A percentile compares a stretch with the other conserved stretches of the same genome.
Conservation (phyloP, 2,329 filamentous ascomycete genomes). For the Chaetomiaceae sp. region DNA sequence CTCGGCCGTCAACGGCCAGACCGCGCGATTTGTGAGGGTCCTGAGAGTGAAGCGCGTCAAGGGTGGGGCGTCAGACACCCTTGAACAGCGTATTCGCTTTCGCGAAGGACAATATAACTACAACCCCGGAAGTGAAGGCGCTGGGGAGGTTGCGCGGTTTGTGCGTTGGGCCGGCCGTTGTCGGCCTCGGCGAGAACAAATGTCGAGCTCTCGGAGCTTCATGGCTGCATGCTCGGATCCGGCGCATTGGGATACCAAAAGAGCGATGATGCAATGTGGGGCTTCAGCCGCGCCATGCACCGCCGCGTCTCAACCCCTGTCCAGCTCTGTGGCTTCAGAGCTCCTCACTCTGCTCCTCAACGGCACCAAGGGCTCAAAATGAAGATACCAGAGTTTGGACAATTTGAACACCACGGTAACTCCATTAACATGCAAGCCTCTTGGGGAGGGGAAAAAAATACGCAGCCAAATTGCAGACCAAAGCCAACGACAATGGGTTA, state of each 20-base stretch:
- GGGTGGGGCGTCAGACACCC: not conserved
- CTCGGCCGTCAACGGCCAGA: not conserved
- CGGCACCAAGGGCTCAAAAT: no score
- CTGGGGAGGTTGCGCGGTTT: not conserved
- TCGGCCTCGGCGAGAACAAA: conserved; percentile 5
- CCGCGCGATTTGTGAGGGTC: conserved; percentile 12
- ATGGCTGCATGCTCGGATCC: not conserved
- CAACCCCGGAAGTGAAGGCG: no score
- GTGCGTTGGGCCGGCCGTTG: not conserved
- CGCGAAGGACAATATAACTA: no score
- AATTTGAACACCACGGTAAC: no score
- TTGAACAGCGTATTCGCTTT: not conserved
- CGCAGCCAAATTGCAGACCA: no score
- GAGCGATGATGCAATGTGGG: conserved; percentile 23
- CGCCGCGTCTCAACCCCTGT: not conserved
- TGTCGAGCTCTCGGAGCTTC: conserved; percentile 8
- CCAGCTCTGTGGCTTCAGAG: not conserved
- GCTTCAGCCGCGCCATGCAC: no score
- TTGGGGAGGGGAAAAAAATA: no score
- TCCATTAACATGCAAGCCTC: no score
- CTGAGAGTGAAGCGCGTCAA: not conserved
- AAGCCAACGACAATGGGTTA: no score
- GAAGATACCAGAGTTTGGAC: not conserved
- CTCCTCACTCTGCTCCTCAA: no score
- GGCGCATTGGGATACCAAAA: conserved; percentile 5